These are phyloP conservation scores for Erodium moschatum DNA, from an alignment of 441 rosid species.

Conservation along the genomic window DNA sequence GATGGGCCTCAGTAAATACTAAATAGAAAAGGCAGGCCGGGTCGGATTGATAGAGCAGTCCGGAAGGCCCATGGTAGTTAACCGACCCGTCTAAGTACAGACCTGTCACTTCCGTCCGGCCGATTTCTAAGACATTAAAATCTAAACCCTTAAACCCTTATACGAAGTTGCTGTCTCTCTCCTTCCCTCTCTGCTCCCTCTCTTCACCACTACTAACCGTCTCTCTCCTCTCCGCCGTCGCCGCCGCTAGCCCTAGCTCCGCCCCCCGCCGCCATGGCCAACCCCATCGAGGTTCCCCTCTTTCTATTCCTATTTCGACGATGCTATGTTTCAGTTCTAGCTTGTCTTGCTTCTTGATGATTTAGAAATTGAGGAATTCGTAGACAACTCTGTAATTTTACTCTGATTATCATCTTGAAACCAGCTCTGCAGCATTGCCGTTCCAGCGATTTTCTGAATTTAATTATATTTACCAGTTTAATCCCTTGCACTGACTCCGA, in stretches of 20 bases:
- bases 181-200: not conserved
- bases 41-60: not conserved
- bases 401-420: not conserved
- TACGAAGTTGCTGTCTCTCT: not conserved
- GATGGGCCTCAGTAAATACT: no score
- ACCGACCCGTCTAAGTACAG: not conserved
- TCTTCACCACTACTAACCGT: not conserved
- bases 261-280: conserved; percentile 8
- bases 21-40: not conserved
- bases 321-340: not conserved
- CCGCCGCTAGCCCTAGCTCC: conserved; percentile 1
- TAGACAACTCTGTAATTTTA: not conserved
- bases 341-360: not conserved
- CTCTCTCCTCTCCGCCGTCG: conserved; percentile 6
- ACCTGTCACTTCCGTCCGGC: not conserved
- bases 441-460: not conserved
- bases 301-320: not conserved
- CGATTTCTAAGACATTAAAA: conserved; percentile 4
- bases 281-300: conserved; percentile 7
- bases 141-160: not conserved
- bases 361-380: not conserved
- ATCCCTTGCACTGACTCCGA: conserved; percentile 1
- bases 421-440: not conserved
- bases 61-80: not conserved
- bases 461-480: not conserved